A percentile compares a stretch with the other conserved stretches of the same genome.
Evolutionary conservation across 495 filamentous ascomycete genomes (phyloP).

Genomic region (Aspergillus leporis): DNA sequence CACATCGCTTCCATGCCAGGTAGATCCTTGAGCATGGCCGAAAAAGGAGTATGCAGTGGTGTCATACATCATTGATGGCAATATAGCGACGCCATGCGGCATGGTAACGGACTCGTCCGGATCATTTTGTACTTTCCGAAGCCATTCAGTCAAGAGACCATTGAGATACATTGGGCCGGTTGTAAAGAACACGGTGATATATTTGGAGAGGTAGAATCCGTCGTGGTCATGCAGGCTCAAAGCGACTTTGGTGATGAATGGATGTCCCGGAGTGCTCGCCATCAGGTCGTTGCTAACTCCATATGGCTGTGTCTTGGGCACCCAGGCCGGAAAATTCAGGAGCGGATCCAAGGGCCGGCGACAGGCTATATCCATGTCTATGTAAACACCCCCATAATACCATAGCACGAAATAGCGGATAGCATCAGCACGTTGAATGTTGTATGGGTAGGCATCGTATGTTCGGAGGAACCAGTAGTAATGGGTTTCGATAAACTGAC

Average conservation of each 20-base stretch:
- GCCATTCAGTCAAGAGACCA: neutral
- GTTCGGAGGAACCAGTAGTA: slow-evolving; percentile 73
- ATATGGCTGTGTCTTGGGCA: slow-evolving; percentile 3
- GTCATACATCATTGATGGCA: slow-evolving; percentile 6
- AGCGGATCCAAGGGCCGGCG: slow-evolving; percentile 8
- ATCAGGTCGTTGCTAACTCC: slow-evolving; percentile 11
- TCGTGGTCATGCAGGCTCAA: neutral
- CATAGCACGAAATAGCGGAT: slow-evolving; percentile 69
- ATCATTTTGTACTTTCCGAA: neutral
- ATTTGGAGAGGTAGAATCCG: slow-evolving; percentile 2
- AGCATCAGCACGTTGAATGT: slow-evolving; percentile 70
- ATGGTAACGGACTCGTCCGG: neutral
- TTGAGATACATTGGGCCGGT: slow-evolving; percentile 9
- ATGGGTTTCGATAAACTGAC: slow-evolving; percentile 56
- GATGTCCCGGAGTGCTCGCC: slow-evolving; percentile 6
- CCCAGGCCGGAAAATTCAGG: slow-evolving; percentile 2
- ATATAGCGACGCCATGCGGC: neutral
- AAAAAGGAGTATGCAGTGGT: slow-evolving; percentile 2
- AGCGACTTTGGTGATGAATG: slow-evolving; percentile 1
- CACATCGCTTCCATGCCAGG: slow-evolving; percentile 5
- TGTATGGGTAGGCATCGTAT: slow-evolving; percentile 63
- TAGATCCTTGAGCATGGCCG: neutral
- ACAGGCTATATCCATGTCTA: slow-evolving; percentile 59
- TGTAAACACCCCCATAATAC: slow-evolving; percentile 71
- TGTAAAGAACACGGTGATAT: slow-evolving; percentile 9